Conservation (phyloP, 208 protist genomes). For the Porcisia hertigi region DNA sequence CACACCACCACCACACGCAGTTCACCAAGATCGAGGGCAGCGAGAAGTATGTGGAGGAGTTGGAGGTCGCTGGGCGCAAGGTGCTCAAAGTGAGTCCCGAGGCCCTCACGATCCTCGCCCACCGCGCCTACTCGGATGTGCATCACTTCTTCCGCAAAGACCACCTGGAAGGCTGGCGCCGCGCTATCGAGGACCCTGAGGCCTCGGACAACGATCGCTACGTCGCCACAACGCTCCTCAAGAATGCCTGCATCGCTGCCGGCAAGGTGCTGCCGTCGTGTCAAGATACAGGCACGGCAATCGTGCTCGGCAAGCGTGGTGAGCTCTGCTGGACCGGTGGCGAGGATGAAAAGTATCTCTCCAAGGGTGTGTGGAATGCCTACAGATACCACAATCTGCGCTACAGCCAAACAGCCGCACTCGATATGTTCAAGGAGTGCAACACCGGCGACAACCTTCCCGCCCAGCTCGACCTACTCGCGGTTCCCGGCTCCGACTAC, state of each 20-base stretch:
- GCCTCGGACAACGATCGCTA: conserved; percentile 96
- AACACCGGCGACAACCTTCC: conserved; percentile 98
- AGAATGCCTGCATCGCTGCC: conserved; percentile 96
- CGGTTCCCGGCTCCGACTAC: conserved; percentile 93
- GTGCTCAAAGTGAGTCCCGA: conserved; percentile 91
- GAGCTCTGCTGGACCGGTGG: conserved; percentile 96
- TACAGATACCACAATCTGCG: conserved; percentile 96
- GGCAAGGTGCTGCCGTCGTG: conserved; percentile 90
- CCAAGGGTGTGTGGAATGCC: conserved; percentile 95
- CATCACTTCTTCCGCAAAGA: conserved; percentile 95
- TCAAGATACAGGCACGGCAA: conserved; percentile 98
- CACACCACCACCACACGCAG: conserved; percentile 78
- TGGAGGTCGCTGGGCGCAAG: conserved; percentile 70
- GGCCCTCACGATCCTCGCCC: conserved; percentile 87
- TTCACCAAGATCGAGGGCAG: conserved; percentile 84
- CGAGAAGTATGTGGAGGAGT: conserved; percentile 78
- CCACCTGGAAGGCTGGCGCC: conserved; percentile 94
- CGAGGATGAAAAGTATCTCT: conserved; percentile 94
- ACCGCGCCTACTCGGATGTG: conserved; percentile 92
- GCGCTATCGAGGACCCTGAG: conserved; percentile 96
- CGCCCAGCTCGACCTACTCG: conserved; percentile 97
- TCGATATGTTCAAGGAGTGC: conserved; percentile 97
- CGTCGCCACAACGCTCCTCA: conserved; percentile 95
- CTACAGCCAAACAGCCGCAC: conserved; percentile 95
- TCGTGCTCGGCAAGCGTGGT: conserved; percentile 96